Percentiles rank a stretch among this genome's conserved stretches.
These are phyloP conservation scores for Hemileia vastatrix DNA, from an alignment of 1,284 basidiomycete genomes.

Conservation along the genomic window DNA sequence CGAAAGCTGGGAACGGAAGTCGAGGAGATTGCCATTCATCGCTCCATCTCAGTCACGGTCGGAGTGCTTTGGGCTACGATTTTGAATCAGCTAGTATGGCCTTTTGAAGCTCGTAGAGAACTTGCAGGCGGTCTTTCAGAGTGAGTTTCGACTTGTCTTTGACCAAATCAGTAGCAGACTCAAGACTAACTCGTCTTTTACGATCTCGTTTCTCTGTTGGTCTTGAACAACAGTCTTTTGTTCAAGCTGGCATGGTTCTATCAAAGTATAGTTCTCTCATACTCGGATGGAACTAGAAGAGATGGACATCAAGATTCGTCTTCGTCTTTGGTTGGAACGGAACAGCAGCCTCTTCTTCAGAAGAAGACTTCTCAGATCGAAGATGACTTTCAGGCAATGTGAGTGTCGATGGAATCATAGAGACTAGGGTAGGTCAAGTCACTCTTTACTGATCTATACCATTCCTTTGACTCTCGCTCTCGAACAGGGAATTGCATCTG, in stretches of 20 bases:
- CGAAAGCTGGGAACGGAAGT: constrained; percentile 62
- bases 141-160: too few relatives aligned
- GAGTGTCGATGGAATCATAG: neutral
- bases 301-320: neutral
- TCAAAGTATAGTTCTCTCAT: constrained; percentile 35
- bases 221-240: constrained; percentile 24
- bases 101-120: constrained; percentile 79
- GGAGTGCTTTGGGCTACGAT: constrained; percentile 83
- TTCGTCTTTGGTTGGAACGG: constrained; percentile 15
- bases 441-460: too few relatives aligned
- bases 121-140: constrained; percentile 74
- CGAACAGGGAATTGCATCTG: constrained; percentile 74
- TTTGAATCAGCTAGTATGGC: constrained; percentile 87
- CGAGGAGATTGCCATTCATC: constrained; percentile 61
- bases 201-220: neutral
- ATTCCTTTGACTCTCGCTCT: neutral
- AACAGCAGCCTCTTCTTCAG: constrained; percentile 29
- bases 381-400: constrained; percentile 32
- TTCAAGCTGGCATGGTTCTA: constrained; percentile 40
- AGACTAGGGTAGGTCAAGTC: too few relatives aligned
- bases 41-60: constrained; percentile 68
- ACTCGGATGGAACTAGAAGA: constrained; percentile 21
- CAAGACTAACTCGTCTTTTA: neutral
- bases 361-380: constrained; percentile 16
- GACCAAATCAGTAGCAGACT: neutral